Evolutionary conservation across 768 basidiomycete species (phyloP), one percentile per base, ranked within the genome.

Genomic region (Chalciporus sphaerocephalus): DNA sequence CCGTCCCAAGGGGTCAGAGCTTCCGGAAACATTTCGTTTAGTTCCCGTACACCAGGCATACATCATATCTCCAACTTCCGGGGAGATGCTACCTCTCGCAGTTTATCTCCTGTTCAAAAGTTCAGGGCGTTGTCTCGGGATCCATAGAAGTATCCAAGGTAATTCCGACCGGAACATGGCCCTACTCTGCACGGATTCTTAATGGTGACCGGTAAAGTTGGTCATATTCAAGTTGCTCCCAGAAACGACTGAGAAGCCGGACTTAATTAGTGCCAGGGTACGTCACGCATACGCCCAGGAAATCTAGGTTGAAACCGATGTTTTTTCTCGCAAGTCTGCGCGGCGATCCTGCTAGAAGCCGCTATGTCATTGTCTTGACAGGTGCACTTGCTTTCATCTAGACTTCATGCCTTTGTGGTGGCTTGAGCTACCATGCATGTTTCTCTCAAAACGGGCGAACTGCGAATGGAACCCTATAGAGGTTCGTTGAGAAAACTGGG

Each of bases 121-220:
- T 20, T 8, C 28, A 69, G 71, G 72, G 64, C 65, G 0, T 64
- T 73, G 54, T 60, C 66, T 1, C 69, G 69, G 39, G 67, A 75
- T 34, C 62, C 68, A 25, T 43, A 48, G 2, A 54, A 56, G 23
- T 70, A 67, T 16, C 65, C 68, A 5, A 41, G 52, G 6, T 36
- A 42, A 18, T 72, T 69, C 59, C 59, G 61, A 21, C 70, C 69
- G 0, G 69, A 68, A 15, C 53, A 69, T 13, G 71, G 63, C 46
- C 60, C 64, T n/a, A 23, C 23, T 13, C 20, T 44, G 15, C 23
- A 40, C 12, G 44, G 48, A 20, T 25, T 10, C 22, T 51, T 20
- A 42, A 34, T 5, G 35, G 39, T 11, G 46, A 47, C 49, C 40
- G 9, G 44, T 35, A 18, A 46, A 28, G 18, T 50, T 50, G 42